Evolutionary conservation across 495 filamentous ascomycete species (phyloP).

Genomic region (Xylaria longipes): DNA sequence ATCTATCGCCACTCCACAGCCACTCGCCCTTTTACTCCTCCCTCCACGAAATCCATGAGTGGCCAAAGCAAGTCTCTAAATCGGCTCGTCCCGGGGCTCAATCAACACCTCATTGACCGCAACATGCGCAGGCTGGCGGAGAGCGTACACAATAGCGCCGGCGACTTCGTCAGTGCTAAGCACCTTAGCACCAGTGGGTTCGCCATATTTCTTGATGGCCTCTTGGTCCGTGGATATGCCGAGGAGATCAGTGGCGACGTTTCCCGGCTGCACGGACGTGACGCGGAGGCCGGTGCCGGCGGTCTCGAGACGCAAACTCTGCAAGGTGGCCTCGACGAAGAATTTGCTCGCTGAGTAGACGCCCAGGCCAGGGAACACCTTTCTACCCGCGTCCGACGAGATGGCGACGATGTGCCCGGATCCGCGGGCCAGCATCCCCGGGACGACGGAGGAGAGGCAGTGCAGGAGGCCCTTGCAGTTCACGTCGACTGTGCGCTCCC

Average conservation of each 20-base stretch:
- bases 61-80: constrained; percentile 42
- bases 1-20: not conserved
- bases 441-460: constrained; percentile 63
- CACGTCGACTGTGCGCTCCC: constrained; percentile 73
- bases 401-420: constrained; percentile 68
- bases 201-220: constrained; percentile 72
- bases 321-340: constrained; percentile 74
- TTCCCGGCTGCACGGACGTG: constrained; percentile 71
- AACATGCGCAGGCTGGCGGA: constrained; percentile 68
- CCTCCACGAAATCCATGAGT: not conserved
- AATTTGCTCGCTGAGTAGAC: constrained; percentile 78
- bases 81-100: constrained; percentile 74
- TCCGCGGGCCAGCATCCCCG: constrained; percentile 66
- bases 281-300: constrained; percentile 68
- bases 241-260: constrained; percentile 67
- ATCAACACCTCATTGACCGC: constrained; percentile 75
- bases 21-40: not conserved
- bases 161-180: constrained; percentile 69
- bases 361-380: constrained; percentile 73
- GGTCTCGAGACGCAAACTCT: constrained; percentile 69
- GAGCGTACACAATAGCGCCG: constrained; percentile 66
- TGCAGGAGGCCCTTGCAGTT: constrained; percentile 77
- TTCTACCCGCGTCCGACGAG: constrained; percentile 72
- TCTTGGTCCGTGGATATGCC: constrained; percentile 70
- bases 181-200: constrained; percentile 69